Evolutionary conservation across 345 rosid species (phyloP).

Genomic region (Salix dunnii): DNA sequence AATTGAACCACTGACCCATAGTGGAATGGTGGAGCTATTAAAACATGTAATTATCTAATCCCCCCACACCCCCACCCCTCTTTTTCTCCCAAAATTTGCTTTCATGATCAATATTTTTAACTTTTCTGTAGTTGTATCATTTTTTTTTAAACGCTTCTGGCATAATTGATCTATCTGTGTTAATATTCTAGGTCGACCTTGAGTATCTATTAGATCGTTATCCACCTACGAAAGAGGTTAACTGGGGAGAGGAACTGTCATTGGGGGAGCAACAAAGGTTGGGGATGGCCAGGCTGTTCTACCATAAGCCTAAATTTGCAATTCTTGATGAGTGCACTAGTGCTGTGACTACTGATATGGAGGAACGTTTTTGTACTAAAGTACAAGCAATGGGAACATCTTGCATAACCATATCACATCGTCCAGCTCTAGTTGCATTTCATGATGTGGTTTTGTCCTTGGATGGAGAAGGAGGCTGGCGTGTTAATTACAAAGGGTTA

Average conservation of each 20-base stretch:
- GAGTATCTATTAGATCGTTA: constrained; percentile 90
- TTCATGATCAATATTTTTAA: neutral
- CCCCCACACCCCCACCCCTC: too few species aligned
- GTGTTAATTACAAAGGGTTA: constrained; percentile 77
- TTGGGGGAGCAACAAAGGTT: constrained; percentile 97
- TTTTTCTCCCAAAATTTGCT: neutral
- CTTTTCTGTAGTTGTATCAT: neutral
- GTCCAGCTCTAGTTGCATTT: constrained; percentile 96
- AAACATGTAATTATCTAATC: constrained; percentile 61
- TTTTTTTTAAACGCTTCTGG: neutral
- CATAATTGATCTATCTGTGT: constrained; percentile 1
- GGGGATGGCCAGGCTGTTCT: constrained; percentile 98
- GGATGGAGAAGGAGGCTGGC: constrained; percentile 98
- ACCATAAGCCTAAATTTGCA: constrained; percentile 98
- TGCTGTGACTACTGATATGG: constrained; percentile 99
- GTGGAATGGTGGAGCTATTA: constrained; percentile 84
- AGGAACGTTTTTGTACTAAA: constrained; percentile 93
- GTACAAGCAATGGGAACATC: constrained; percentile 99
- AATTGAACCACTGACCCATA: constrained; percentile 57
- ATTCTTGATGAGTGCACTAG: constrained; percentile 99
- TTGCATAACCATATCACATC: constrained; percentile 98
- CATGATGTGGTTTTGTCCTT: constrained; percentile 92
- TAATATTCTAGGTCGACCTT: constrained; percentile 72
- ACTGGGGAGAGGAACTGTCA: constrained; percentile 97
- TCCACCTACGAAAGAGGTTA: constrained; percentile 79